Conservation (phyloP, 371 early-diverging fungal genomes). For the Ordospora colligata region DNA sequence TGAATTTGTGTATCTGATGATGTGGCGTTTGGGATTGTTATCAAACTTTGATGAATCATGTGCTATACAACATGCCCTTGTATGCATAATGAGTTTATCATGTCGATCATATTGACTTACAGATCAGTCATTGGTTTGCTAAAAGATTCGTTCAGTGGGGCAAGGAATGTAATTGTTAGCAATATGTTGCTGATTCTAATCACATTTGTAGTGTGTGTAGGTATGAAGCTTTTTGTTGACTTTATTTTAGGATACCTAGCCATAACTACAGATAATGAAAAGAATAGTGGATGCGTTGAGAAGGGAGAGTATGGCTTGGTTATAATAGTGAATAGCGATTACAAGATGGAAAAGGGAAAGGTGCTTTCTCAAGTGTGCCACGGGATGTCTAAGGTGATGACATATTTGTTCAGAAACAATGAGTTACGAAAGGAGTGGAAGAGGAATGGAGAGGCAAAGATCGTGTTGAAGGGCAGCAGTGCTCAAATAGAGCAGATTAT, state of each 20-base stretch:
- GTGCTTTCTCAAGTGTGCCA: slow-evolving; percentile 58
- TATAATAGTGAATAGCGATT: slow-evolving; percentile 50
- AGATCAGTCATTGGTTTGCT: no score
- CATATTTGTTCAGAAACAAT: not conserved
- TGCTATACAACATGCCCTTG: no score
- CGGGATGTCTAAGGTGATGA: slow-evolving; percentile 44
- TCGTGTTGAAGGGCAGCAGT: slow-evolving; percentile 41
- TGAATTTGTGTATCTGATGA: not conserved
- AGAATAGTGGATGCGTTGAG: not conserved
- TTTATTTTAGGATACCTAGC: no score
- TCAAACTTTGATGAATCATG: no score
- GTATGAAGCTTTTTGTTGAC: no score
- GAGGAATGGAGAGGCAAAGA: slow-evolving; percentile 47
- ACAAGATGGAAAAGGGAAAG: slow-evolving; percentile 60
- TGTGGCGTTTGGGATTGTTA: no score
- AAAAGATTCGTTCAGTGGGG: no score
- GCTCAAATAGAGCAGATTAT: slow-evolving; percentile 37
- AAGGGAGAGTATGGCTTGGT: slow-evolving; percentile 5
- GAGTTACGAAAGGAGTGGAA: slow-evolving; percentile 35
- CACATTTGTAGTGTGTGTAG: not conserved
- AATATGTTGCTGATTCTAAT: not conserved
- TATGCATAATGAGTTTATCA: no score
- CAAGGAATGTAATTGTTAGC: no score
- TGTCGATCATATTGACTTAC: no score
- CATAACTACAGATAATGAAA: no score